Base-by-base conservation (phyloP, 257 asterid species). In the Leonotis leonurus region DNA sequence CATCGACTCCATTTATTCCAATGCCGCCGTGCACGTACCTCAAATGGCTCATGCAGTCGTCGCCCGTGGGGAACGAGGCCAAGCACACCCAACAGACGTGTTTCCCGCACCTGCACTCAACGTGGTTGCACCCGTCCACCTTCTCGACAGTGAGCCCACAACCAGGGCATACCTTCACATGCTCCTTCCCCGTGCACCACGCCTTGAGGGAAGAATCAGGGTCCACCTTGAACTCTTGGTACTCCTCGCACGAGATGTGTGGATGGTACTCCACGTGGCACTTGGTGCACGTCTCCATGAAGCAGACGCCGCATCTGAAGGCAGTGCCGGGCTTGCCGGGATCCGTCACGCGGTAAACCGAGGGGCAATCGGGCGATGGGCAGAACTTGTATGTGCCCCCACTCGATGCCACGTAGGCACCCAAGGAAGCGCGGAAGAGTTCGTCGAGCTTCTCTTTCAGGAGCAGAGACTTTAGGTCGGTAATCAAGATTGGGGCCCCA, bases 351-450 rank as follows among this genome's bases (percentile, higher is more conserved):
- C 75, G 62, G 67, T 93, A 93, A 26, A 93, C 83, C 0, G 94
- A 83, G 39, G 99, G 96, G 56, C 99, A 93, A 54, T 89, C 99
- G 0, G 96, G 97, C 1, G 99, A 89, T 5, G 99, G 99, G 64
- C 97, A 89, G 68, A 87, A 93, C 71, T 89, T 67, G 80, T 77
- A 89, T 20, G 54, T 16, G 6, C 95, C 93, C 18, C 81, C 77
- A 64, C 90, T 85, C 16, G 69, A 85, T 4, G 91, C 85, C 70
- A 93, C 91, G 29, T 71, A 85, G 14, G 95, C 80, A 13, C 78
- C 83, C 70, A 93, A 35, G 6, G 96, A 86, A 25, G 96, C 88
- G 75, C 88, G 16, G 65, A 93, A 89, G 10, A 93, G 95, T 52
- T 93, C 99, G 17, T 87, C 94, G 65, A 85, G 56, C 75, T 85